A percentile compares a stretch with the other conserved stretches of the same genome.
phyloP scores from a whole-genome alignment of 2,329 filamentous ascomycete genomes.

The Xylariomycetidae sp. region DNA sequence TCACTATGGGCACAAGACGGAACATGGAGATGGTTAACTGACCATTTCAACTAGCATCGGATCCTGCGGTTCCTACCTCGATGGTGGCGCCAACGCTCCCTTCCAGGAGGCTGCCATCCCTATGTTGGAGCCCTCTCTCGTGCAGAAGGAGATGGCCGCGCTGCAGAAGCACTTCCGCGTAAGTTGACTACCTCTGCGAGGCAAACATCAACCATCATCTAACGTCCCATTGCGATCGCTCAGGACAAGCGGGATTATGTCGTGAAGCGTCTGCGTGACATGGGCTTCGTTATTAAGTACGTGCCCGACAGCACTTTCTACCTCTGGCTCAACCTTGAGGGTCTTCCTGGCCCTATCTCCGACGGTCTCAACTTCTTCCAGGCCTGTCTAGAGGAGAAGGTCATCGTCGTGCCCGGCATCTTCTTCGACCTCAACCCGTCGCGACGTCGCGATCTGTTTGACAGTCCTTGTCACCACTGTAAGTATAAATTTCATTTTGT shows the following conservation, averaged over 20 bases:
- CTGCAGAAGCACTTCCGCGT: constrained; percentile 81
- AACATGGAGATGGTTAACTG: background rate
- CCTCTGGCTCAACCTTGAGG: constrained; percentile 67
- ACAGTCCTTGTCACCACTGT: constrained; percentile 87
- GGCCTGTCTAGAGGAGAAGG: constrained; percentile 86
- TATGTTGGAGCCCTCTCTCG: constrained; percentile 84
- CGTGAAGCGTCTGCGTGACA: constrained; percentile 69
- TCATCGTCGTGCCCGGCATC: constrained; percentile 94
- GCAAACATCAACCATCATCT: too few relatives aligned
- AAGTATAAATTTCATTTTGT: too few relatives aligned
- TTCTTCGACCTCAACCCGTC: constrained; percentile 97
- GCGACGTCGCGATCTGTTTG: constrained; percentile 84
- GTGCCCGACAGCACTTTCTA: constrained; percentile 93
- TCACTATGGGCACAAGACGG: too few relatives aligned
- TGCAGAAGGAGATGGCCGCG: constrained; percentile 81
- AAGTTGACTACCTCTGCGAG: constrained; percentile 19
- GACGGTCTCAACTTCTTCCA: constrained; percentile 97
- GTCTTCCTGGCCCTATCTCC: constrained; percentile 73
- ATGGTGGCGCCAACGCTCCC: constrained; percentile 89
- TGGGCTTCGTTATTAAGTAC: constrained; percentile 82
- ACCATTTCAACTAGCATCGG: constrained; percentile 53
- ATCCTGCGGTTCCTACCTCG: constrained; percentile 88
- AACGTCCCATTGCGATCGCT: too few relatives aligned
- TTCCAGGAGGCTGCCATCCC: constrained; percentile 91
- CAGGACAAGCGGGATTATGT: constrained; percentile 88